Evolutionary conservation across 1,284 basidiomycete species (phyloP).

Genomic region (Tilletia setariae): DNA sequence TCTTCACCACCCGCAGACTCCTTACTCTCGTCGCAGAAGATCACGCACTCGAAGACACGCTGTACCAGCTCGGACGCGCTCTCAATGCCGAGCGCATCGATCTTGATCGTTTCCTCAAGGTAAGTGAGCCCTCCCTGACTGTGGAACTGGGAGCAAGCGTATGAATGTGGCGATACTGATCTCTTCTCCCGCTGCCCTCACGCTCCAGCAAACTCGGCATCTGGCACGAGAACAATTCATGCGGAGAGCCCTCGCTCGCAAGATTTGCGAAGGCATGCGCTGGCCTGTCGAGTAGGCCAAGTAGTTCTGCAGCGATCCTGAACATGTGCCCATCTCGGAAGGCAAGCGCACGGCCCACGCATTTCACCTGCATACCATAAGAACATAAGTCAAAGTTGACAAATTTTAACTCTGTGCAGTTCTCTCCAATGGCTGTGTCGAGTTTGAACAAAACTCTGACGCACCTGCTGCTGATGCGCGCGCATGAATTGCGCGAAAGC

Average conservation of each 20-base stretch:
- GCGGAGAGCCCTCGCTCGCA: constrained; percentile 43
- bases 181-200: too few species aligned
- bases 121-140: not conserved
- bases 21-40: constrained; percentile 96
- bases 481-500: too few species aligned
- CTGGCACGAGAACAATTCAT: constrained; percentile 52
- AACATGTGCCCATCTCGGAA: too few species aligned
- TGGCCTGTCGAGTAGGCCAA: constrained; percentile 23
- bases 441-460: too few species aligned
- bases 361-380: too few species aligned
- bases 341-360: too few species aligned
- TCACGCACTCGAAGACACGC: constrained; percentile 94
- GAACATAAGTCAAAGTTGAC: too few species aligned
- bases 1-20: too few species aligned
- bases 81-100: constrained; percentile 70
- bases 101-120: constrained; percentile 47
- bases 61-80: constrained; percentile 92
- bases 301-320: too few species aligned
- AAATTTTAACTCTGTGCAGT: too few species aligned
- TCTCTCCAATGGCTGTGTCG: too few species aligned
- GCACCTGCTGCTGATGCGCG: too few species aligned
- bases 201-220: constrained; percentile 38
- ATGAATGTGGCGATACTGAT: not conserved
- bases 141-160: not conserved
- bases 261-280: constrained; percentile 43